Base-by-base conservation (phyloP, 1,139 yeast species). In the Williopsis jadinii region DNA sequence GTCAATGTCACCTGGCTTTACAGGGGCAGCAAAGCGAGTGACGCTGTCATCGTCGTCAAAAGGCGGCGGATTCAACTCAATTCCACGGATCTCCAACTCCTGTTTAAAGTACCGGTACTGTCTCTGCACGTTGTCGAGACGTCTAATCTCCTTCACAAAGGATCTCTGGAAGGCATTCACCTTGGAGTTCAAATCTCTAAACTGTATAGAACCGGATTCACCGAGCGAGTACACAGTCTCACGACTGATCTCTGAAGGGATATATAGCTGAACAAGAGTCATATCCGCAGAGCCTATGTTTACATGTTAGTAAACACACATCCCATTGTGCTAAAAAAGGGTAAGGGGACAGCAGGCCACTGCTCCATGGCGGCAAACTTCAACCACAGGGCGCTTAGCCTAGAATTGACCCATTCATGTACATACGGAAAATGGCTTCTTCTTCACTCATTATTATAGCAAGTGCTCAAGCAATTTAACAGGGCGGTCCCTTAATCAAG, bases 221-320 rank as follows among this genome's bases (percentile, higher is more conserved):
- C 98, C 98, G 34, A 92, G 66, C 3, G 82, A 75, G 41, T 84
- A 80, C 11, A 88, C 94, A 46, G 87, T 80, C 47, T 88, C 95
- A 48, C 97, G 71, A 8, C 95, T 85, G 46, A 87, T 77, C 61
- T 92, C 98, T 30, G 82, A 77, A n/a, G 97, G 87, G 40, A 92
- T 80, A 62, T 85, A 92, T 59, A 92, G 75, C 66, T 92, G 97
- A 34, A 90, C 88, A 50, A 90, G 72, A 35, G 88, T 74, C 97
- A 92, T 90, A 44, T 94, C 95, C 65, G 97, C 97, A 41, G 97
- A 85, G 65, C 95, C 58, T 52, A 24, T 24, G 13, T 26, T 14
- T 28, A 29, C 26, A 32, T 11, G 32, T 30, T 28, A 13, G 31
- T 28, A 34, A 19, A 19, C 24, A 19, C 4, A 19, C 6, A 19